Evolutionary conservation across 2,329 filamentous ascomycete genomes (phyloP), one percentile per base, ranked within the genome.

Genomic region (Talaromyces amestolkiae): DNA sequence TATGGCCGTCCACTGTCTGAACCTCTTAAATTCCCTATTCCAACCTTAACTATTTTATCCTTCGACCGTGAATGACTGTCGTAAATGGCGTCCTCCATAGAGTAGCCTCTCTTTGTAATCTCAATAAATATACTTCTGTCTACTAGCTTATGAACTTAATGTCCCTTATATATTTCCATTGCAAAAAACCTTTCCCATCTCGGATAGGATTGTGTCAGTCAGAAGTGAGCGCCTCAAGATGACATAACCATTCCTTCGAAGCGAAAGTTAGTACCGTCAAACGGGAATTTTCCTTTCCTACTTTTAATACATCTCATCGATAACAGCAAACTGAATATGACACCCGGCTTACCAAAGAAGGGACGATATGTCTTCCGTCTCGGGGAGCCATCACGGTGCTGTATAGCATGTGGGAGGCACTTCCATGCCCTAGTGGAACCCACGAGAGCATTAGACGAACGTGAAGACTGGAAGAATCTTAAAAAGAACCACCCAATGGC

Each of bases 81-180:
- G n/a, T n/a, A n/a, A n/a, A n/a, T n/a, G n/a, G n/a, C n/a, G n/a
- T n/a, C n/a, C n/a, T n/a, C n/a, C n/a, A n/a, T n/a, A n/a, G n/a
- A n/a, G n/a, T 22, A 85, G 33, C 33, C 33, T 35, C 7, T 35
- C 33, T 22, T 22, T 22, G 22, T 22, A 22, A 22, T 22, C 22
- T 22, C 22, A 22, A 22, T 22, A 22, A 2, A 22, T 22, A 35
- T 7, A 35, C 33, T 10, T 35, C 10, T 8, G 10, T 3, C 33
- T 8, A 8, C 4, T 43, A n/a, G 39, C 39, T 8, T 43, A 43
- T n/a, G 39, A 19, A 1, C 13, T 2, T 9, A 43, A 3, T 7
- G 15, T 43, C 17, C 17, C 17, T 22, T 19, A 45, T 10, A 9
- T 10, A 4, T 19, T 43, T 45, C 3, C 3, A 45, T 3, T 45